Percentiles rank a stretch among this genome's conserved stretches.
Conservation (phyloP, 495 filamentous ascomycete genomes). For the Bombardia bombarda region DNA sequence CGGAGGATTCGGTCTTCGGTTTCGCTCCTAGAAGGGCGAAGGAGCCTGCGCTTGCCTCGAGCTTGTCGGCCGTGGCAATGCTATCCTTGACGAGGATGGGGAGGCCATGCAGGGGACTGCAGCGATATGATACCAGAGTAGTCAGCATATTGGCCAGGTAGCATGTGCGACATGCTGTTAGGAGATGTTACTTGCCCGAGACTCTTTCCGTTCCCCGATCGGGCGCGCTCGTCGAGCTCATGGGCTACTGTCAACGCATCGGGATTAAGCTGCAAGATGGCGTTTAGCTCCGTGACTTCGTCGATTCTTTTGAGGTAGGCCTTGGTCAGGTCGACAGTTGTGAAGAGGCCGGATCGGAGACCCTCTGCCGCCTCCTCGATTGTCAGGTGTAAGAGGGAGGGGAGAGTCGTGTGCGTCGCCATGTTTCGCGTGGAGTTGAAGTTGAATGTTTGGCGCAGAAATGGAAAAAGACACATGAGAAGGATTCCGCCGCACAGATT, state of each 20-base stretch:
- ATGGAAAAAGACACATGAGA: no score
- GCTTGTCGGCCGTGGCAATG: constrained; percentile 22
- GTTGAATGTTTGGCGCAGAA: no score
- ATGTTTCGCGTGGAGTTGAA: no score
- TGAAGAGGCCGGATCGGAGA: background rate
- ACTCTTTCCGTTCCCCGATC: background rate
- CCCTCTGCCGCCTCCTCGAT: constrained; percentile 1
- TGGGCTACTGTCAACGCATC: background rate
- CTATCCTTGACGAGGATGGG: constrained; percentile 33
- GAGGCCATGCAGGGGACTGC: constrained; percentile 24
- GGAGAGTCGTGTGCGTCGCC: no score
- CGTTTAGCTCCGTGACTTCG: background rate
- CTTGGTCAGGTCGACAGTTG: background rate
- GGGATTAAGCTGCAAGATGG: background rate
- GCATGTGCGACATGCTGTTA: no score
- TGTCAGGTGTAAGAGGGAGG: background rate
- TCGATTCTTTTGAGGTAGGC: background rate
- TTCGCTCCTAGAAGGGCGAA: constrained; percentile 39
- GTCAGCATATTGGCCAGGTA: no score
- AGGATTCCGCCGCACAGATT: no score
- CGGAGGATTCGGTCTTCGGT: constrained; percentile 30
- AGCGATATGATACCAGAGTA: no score
- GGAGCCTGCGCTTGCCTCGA: constrained; percentile 37
- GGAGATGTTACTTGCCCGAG: no score
- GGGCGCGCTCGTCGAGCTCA: background rate